Conservation (phyloP, 2,329 filamentous ascomycete species). For the Clonostachys sp. region DNA sequence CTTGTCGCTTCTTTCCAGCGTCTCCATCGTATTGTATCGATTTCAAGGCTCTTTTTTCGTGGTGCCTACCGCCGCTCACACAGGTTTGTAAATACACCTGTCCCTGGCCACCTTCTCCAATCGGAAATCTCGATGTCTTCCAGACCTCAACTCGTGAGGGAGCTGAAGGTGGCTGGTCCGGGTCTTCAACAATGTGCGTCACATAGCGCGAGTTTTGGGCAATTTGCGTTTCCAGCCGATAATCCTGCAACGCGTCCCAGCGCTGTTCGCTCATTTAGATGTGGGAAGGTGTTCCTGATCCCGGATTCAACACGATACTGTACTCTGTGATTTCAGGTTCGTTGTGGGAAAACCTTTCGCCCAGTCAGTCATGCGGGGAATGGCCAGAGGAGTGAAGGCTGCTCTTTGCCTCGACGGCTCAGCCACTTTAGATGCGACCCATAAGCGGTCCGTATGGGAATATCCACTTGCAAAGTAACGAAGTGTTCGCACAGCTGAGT, state of each 20-base stretch:
- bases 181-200: conserved; percentile 5
- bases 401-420: no score
- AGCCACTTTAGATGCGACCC: no score
- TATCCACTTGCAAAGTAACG: no score
- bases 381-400: no score
- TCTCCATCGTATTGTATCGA: conserved; percentile 5
- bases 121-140: conserved; percentile 2
- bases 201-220: not conserved
- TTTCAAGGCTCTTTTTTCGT: conserved; percentile 10
- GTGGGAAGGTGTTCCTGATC: no score
- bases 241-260: not conserved
- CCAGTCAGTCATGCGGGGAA: no score
- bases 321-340: no score
- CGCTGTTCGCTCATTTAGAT: no score
- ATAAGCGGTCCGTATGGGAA: no score
- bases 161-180: conserved; percentile 5
- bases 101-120: conserved; percentile 9
- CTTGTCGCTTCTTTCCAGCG: conserved; percentile 3
- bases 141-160: conserved; percentile 6
- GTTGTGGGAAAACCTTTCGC: no score
- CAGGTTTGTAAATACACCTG: conserved; percentile 8
- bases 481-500: no score
- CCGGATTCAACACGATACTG: no score
- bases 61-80: not conserved
- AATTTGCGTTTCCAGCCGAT: not conserved